Evolutionary conservation across 495 filamentous ascomycete species (phyloP).

Genomic region (Pseudomonodictys pantanalensis): DNA sequence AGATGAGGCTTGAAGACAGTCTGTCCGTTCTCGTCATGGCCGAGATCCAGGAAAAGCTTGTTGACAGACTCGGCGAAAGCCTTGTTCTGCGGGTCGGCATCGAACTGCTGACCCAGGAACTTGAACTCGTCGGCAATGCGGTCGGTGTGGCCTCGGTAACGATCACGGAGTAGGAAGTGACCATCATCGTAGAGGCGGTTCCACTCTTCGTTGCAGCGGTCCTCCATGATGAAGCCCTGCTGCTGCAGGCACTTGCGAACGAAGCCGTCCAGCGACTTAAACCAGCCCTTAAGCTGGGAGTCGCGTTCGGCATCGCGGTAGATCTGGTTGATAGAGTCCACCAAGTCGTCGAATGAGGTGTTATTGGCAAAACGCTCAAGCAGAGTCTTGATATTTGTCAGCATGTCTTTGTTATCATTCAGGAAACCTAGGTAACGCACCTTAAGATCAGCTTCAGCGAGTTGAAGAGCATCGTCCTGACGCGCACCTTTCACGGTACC

Average conservation of each 20-base stretch:
- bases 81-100: conserved; percentile 80
- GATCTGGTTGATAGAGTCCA: conserved; percentile 79
- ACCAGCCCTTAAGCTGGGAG: conserved; percentile 85
- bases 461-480: conserved; percentile 55
- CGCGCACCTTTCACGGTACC: conserved; percentile 69
- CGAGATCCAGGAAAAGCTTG: conserved; percentile 85
- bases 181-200: conserved; percentile 81
- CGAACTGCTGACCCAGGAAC: conserved; percentile 85
- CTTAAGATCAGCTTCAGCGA: conserved; percentile 77
- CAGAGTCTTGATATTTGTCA: conserved; percentile 63
- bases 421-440: conserved; percentile 48
- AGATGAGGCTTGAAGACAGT: conserved; percentile 87
- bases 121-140: conserved; percentile 85
- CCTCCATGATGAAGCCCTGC: conserved; percentile 86
- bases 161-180: conserved; percentile 81
- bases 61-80: conserved; percentile 69
- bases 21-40: conserved; percentile 80
- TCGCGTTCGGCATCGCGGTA: conserved; percentile 91
- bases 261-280: conserved; percentile 71
- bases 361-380: conserved; percentile 95
- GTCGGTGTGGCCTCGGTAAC: conserved; percentile 84
- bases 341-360: conserved; percentile 82
- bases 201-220: conserved; percentile 79
- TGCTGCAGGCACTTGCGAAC: conserved; percentile 81
- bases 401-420: conserved; percentile 39